Evolutionary conservation across 768 basidiomycete species (phyloP).

Genomic region (Hydnum rufescens): DNA sequence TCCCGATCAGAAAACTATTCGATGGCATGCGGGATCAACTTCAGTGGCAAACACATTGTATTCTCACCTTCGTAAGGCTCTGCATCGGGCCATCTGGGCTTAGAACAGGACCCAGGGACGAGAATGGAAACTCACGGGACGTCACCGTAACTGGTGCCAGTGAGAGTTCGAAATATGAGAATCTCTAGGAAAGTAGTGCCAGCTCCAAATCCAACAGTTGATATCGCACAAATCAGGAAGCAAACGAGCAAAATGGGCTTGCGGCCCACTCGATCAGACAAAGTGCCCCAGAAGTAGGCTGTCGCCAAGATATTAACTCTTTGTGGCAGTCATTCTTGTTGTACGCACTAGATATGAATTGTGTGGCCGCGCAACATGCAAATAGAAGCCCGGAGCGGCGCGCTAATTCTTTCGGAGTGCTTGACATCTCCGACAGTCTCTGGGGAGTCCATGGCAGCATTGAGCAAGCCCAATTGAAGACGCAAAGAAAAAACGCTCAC

Average conservation of each 20-base stretch:
- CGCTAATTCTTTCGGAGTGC: conserved; percentile 14
- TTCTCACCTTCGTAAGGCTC: background rate
- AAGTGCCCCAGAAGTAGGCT: conserved; percentile 3
- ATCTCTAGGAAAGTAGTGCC: conserved; percentile 6
- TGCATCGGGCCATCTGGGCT: background rate
- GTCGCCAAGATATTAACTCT: background rate
- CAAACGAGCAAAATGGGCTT: conserved; percentile 18
- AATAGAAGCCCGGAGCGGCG: conserved; percentile 20
- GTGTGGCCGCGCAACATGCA: conserved; percentile 18
- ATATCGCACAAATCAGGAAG: conserved; percentile 16
- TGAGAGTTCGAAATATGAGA: conserved; percentile 7
- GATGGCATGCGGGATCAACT: background rate
- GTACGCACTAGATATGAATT: conserved; percentile 15
- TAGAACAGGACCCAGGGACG: background rate
- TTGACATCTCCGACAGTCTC: background rate
- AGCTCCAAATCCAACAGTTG: conserved; percentile 8
- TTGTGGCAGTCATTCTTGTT: background rate
- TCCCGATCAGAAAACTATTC: background rate
- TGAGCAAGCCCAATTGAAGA: background rate
- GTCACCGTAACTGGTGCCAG: conserved; percentile 8
- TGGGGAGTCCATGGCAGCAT: background rate
- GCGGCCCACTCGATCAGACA: conserved; percentile 16
- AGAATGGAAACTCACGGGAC: conserved; percentile 7
- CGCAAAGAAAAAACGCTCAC: conserved; percentile 9
- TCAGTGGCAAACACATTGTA: conserved; percentile 1